Percentiles rank a stretch among this genome's conserved stretches.
Conservation (phyloP, 73 alveolate genomes). For the Symbiodinium natans region DNA sequence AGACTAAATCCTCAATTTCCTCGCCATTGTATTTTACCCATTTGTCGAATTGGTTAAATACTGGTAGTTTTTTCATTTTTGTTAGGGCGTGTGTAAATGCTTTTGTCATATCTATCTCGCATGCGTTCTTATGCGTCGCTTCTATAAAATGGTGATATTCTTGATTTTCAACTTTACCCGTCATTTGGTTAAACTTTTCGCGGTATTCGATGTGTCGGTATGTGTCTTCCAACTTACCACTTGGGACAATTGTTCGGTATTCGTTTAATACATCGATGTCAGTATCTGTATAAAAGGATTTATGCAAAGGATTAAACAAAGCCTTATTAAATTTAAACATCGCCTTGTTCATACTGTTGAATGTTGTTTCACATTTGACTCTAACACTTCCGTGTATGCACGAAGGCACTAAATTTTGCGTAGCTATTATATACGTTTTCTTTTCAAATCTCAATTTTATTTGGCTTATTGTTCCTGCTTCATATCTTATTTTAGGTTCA, state of each 20-base stretch:
- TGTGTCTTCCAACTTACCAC: neutral
- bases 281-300: neutral
- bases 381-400: slow-evolving; percentile 16
- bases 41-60: neutral
- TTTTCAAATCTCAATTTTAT: slow-evolving; percentile 6
- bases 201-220: neutral
- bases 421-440: neutral
- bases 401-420: neutral
- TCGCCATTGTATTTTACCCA: neutral
- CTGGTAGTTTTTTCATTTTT: neutral
- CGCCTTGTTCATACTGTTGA: slow-evolving; percentile 19
- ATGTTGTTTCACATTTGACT: slow-evolving; percentile 36
- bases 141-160: neutral
- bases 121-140: neutral
- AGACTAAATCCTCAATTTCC: slow-evolving; percentile 7
- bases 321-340: neutral
- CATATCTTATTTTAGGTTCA: slow-evolving; percentile 31
- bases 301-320: neutral
- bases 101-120: neutral
- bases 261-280: neutral
- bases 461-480: slow-evolving; percentile 10
- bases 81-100: neutral
- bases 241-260: neutral
- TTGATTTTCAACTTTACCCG: neutral
- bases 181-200: neutral